Base-by-base conservation (phyloP, 441 rosid species). In the Theobroma grandiflorum region DNA sequence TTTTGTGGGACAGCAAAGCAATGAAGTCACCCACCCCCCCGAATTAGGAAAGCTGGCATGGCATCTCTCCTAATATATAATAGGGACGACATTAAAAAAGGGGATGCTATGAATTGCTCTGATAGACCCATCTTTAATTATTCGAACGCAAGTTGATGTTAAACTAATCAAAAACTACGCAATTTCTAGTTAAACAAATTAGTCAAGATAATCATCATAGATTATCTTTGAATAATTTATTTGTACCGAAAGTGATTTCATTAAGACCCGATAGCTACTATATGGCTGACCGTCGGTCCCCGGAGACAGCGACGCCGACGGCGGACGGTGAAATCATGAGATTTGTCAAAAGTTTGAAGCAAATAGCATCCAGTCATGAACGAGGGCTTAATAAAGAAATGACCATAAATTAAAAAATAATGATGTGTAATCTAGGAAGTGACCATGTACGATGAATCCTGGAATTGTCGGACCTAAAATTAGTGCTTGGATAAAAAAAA, bases 371-470 rank as follows among this genome's bases (percentile, higher is more conserved):
- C 73, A 16, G 84, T 77, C 84, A 22, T 64, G 67, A 16, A 31
- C 70, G 82, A 69, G 57, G 75, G 79, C 78, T 77, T 49, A 8
- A 72, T 75, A 47, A 57, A 53, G 40, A 47, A 78, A 75, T 31
- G 16, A 11, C 0, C 1, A 5, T 16, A 49, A 49, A 47, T 9
- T 37, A 72, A 57, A 55, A 55, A 11, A 55, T 22, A 26, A 45
- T 18, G 20, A 0, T 0, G 3, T 20, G 3, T 20, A 12, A 38
- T 20, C 20, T 20, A 5, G 20, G 37, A 38, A 8, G 80, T 64
- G 88, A 75, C 85, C 43, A 80, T 38, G 80, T 83, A 31, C 84
- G 0, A 64, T 73, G 88, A 83, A 87, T 85, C 63, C 59, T n/a
- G 9, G 52, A 12, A 12, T 6, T 73, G 77, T 55, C 10, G 22